phyloP scores from a whole-genome alignment of 768 basidiomycete species.

The Scleroderma citrinum region DNA sequence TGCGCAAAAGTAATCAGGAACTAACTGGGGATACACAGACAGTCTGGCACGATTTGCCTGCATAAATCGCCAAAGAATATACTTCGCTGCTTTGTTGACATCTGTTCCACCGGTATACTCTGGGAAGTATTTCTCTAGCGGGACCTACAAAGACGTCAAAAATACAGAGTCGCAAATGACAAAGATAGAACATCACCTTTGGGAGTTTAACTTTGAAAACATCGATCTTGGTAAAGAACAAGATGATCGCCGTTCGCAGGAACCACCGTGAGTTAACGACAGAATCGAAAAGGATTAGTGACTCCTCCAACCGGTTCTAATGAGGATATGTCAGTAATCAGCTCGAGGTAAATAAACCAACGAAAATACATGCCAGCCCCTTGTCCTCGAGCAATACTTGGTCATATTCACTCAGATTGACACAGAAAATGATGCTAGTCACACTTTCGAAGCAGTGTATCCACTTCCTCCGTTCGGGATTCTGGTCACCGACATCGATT shows the following conservation, averaged over 20 bases:
- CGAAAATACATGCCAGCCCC: constrained; percentile 22
- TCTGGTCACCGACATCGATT: constrained; percentile 78
- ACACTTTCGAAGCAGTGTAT: constrained; percentile 78
- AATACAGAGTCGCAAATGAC: neutral
- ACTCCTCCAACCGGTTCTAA: constrained; percentile 73
- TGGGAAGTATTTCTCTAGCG: constrained; percentile 74
- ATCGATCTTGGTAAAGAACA: constrained; percentile 70
- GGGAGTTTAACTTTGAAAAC: constrained; percentile 72
- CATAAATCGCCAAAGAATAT: constrained; percentile 93
- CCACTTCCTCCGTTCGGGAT: constrained; percentile 79
- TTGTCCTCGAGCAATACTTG: constrained; percentile 62
- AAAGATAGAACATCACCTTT: constrained; percentile 27
- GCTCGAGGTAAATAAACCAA: neutral
- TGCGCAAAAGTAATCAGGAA: constrained; percentile 5
- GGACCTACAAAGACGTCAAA: constrained; percentile 39
- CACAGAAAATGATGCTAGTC: constrained; percentile 72
- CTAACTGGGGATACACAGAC: constrained; percentile 88
- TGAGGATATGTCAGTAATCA: neutral
- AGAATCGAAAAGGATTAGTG: constrained; percentile 66
- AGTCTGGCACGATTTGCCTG: constrained; percentile 80
- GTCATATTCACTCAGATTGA: constrained; percentile 70
- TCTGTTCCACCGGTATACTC: constrained; percentile 87
- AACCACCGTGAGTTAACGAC: constrained; percentile 83
- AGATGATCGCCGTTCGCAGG: constrained; percentile 55
- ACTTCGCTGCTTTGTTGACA: constrained; percentile 92